Conservation (phyloP, 225 moss, liverwort and hornwort species). For the Neckera pumila region DNA sequence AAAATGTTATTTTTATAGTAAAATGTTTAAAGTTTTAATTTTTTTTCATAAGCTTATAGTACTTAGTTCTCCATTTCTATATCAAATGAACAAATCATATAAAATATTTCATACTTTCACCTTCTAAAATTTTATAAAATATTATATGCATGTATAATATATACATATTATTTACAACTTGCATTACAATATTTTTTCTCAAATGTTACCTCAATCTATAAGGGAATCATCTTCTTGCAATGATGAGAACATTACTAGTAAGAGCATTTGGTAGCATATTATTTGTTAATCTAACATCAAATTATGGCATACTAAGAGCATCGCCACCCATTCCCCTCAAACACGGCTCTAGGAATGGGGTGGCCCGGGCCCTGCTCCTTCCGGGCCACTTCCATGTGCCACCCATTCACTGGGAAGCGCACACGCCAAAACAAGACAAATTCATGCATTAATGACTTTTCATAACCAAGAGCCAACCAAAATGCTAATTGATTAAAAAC, state of each 20-base stretch:
- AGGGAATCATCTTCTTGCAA: not conserved
- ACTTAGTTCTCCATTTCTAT: not conserved
- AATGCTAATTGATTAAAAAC: no score
- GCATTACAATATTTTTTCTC: not conserved
- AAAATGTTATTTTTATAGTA: not conserved
- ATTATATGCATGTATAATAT: not conserved
- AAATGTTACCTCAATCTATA: not conserved
- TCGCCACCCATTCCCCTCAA: no score
- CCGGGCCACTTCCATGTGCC: no score
- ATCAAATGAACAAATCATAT: not conserved
- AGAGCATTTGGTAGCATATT: not conserved
- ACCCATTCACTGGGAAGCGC: no score
- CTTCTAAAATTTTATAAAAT: not conserved
- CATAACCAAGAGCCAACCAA: no score
- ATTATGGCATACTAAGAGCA: rapidly evolving
- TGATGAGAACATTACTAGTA: not conserved
- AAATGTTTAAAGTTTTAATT: not conserved
- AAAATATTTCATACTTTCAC: not conserved
- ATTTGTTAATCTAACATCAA: not conserved
- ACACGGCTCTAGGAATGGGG: no score
- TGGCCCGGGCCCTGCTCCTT: no score
- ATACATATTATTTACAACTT: no score
- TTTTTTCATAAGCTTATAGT: not conserved
- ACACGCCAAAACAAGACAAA: no score
- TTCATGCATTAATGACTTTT: no score